phyloP scores from a whole-genome alignment of 2,329 filamentous ascomycete species.

The Fusarium sp. region DNA sequence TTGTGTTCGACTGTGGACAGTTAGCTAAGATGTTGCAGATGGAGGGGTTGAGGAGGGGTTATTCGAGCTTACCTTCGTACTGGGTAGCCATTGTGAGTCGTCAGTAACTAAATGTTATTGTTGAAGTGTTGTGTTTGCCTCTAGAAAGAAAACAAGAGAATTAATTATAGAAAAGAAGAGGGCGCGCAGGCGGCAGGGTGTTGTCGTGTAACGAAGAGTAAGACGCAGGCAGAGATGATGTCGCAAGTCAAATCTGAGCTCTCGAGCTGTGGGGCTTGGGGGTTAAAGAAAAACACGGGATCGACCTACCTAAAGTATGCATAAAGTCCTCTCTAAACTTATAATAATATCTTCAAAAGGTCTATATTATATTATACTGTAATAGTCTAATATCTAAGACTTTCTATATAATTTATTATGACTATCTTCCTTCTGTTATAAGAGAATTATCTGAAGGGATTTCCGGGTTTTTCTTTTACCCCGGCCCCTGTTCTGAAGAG shows the following conservation, averaged over 20 bases:
- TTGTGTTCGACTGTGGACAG: conserved; percentile 71
- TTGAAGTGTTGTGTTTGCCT: neutral
- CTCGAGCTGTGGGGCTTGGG: conserved; percentile 24
- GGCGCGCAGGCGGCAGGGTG: conserved; percentile 3
- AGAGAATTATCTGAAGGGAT: too few relatives aligned
- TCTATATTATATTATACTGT: too few relatives aligned
- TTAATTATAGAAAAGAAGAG: neutral
- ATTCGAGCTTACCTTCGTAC: conserved; percentile 61
- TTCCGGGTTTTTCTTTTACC: too few relatives aligned
- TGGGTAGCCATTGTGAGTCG: conserved; percentile 62
- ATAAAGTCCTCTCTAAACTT: too few relatives aligned
- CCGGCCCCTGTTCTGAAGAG: neutral
- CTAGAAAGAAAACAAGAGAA: neutral
- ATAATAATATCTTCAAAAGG: too few relatives aligned
- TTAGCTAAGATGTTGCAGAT: conserved; percentile 3
- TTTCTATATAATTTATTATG: too few relatives aligned
- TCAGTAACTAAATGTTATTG: neutral
- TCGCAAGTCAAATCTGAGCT: conserved; percentile 32
- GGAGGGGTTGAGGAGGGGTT: conserved; percentile 13
- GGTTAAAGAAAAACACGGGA: too few relatives aligned
- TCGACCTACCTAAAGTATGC: too few relatives aligned
- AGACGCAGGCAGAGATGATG: conserved; percentile 35
- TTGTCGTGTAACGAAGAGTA: conserved; percentile 20
- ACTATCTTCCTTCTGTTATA: too few relatives aligned
- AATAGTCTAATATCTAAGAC: too few relatives aligned